phyloP scores from a whole-genome alignment of 2,329 filamentous ascomycete species.

The Talaromyces islandicus region DNA sequence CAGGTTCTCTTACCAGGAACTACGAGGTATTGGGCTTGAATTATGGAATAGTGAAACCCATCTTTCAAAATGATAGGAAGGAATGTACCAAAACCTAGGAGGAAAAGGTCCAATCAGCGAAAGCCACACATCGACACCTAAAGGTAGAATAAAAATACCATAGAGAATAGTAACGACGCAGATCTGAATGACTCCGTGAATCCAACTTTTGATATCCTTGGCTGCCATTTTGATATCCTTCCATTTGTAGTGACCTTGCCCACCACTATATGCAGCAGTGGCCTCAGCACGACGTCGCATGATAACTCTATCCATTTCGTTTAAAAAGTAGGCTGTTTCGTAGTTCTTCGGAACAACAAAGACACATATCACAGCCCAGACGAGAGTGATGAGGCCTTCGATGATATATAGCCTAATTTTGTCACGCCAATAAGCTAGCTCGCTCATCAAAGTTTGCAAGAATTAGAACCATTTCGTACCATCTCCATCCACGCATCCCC shows the following conservation, averaged over 20 bases:
- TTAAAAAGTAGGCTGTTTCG: constrained; percentile 58
- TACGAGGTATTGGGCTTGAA: constrained; percentile 68
- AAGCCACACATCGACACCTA: neutral
- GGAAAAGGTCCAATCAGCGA: neutral
- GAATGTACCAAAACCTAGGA: constrained; percentile 63
- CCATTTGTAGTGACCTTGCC: constrained; percentile 50
- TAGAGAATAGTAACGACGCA: constrained; percentile 72
- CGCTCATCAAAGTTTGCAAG: neutral
- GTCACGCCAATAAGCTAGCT: neutral
- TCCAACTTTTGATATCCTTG: constrained; percentile 70
- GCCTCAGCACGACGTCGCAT: constrained; percentile 48
- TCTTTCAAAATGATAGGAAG: constrained; percentile 71
- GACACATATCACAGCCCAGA: constrained; percentile 52
- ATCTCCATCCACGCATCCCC: constrained; percentile 64
- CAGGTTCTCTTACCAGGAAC: constrained; percentile 49
- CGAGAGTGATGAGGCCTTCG: constrained; percentile 52
- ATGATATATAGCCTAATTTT: constrained; percentile 26
- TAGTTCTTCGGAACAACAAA: constrained; percentile 61
- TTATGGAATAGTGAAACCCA: constrained; percentile 57
- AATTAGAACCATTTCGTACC: constrained; percentile 47
- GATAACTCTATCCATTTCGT: constrained; percentile 53
- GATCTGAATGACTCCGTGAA: constrained; percentile 65
- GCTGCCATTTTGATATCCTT: constrained; percentile 62
- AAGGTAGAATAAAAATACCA: neutral
- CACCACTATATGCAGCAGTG: constrained; percentile 29